A percentile compares a stretch with the other conserved stretches of the same genome.
phyloP scores from a whole-genome alignment of 768 basidiomycete species.

The Amanita subjunquillea region DNA sequence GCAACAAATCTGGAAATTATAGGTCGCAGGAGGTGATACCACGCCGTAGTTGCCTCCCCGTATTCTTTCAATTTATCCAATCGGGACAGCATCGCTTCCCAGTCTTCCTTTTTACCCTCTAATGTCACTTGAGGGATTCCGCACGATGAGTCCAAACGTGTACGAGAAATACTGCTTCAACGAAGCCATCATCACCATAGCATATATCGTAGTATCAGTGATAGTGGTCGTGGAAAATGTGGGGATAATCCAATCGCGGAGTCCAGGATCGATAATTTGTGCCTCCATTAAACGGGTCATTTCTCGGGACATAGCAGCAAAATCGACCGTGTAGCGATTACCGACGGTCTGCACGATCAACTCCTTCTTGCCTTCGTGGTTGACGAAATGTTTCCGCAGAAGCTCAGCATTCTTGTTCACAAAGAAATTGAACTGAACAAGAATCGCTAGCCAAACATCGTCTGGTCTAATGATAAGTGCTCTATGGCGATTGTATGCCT shows the following conservation, averaged over 20 bases:
- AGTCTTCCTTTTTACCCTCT: constrained; percentile 21
- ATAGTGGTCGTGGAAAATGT: constrained; percentile 24
- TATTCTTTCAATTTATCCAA: constrained; percentile 22
- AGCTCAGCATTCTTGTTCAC: constrained; percentile 19
- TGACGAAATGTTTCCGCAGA: constrained; percentile 16
- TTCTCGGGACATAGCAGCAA: constrained; percentile 16
- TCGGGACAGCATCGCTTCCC: constrained; percentile 17
- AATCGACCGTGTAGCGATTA: constrained; percentile 14
- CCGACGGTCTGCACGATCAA: constrained; percentile 13
- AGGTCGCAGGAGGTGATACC: constrained; percentile 24
- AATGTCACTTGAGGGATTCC: constrained; percentile 28
- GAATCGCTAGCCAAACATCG: constrained; percentile 22
- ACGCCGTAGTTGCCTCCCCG: constrained; percentile 19
- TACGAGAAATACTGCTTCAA: constrained; percentile 21
- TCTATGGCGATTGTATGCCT: constrained; percentile 22
- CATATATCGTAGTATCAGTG: constrained; percentile 17
- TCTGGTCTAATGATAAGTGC: constrained; percentile 10
- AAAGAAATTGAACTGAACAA: constrained; percentile 20
- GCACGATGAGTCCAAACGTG: constrained; percentile 15
- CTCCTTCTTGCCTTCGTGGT: constrained; percentile 16
- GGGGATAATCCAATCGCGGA: constrained; percentile 25
- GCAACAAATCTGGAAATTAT: constrained; percentile 19
- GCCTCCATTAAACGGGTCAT: constrained; percentile 8
- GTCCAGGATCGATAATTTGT: constrained; percentile 11
- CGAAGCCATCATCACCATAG: constrained; percentile 23